phyloP scores from a whole-genome alignment of 768 basidiomycete species.

The Heimioporus sp. region DNA sequence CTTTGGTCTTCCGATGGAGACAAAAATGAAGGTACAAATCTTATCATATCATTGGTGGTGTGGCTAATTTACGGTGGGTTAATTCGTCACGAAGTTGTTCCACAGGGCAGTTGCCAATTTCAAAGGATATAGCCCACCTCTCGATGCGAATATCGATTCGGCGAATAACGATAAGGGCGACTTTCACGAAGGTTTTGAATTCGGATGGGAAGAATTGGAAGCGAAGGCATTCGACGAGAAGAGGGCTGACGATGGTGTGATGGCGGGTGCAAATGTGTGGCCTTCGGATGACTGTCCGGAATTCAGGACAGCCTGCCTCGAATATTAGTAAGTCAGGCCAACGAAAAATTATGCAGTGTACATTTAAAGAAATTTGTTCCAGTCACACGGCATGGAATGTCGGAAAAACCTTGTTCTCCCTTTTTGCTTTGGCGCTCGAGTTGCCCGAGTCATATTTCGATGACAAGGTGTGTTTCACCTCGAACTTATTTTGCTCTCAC shows the following conservation, averaged over 20 bases:
- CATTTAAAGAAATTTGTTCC: conserved; percentile 22
- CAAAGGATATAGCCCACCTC: conserved; percentile 70
- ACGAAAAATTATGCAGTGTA: conserved; percentile 12
- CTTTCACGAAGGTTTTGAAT: conserved; percentile 87
- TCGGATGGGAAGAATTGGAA: conserved; percentile 65
- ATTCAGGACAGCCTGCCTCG: conserved; percentile 57
- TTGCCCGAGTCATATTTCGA: conserved; percentile 61
- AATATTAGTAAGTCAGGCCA: conserved; percentile 58
- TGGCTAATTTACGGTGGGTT: not conserved
- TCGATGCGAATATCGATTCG: conserved; percentile 74
- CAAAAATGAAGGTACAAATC: conserved; percentile 60
- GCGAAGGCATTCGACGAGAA: conserved; percentile 24
- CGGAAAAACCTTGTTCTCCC: conserved; percentile 59
- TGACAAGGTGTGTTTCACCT: conserved; percentile 49
- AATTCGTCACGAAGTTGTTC: conserved; percentile 48
- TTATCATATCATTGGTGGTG: not conserved
- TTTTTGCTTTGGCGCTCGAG: conserved; percentile 68
- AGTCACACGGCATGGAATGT: conserved; percentile 54
- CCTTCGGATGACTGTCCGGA: conserved; percentile 57
- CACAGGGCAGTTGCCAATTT: conserved; percentile 67
- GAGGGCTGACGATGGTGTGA: conserved; percentile 46
- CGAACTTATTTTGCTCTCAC: not conserved
- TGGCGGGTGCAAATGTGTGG: conserved; percentile 80
- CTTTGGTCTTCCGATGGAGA: conserved; percentile 60
- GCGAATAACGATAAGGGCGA: conserved; percentile 68